These are phyloP conservation scores for Trametes sp. DNA, from an alignment of 1,284 basidiomycete species.

Conservation along the genomic window DNA sequence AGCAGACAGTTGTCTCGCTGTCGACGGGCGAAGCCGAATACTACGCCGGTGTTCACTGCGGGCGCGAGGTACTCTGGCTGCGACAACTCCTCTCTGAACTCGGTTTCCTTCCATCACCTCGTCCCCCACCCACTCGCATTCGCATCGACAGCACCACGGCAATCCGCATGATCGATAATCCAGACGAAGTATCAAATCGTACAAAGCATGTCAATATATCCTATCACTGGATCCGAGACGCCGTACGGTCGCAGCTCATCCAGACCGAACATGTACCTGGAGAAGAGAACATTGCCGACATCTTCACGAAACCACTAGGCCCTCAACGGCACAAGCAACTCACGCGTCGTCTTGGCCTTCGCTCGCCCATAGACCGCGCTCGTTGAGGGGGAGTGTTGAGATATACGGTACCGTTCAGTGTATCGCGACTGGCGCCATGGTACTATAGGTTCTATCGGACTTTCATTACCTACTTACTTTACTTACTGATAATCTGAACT, in stretches of 20 bases:
- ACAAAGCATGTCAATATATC: constrained; percentile 15
- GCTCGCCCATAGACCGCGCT: background rate
- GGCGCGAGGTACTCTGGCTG: constrained; percentile 9
- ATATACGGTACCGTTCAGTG: background rate
- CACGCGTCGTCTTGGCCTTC: constrained; percentile 1
- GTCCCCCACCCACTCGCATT: constrained; percentile 31
- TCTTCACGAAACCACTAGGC: constrained; percentile 9
- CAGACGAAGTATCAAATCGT: constrained; percentile 7
- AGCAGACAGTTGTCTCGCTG: constrained; percentile 44
- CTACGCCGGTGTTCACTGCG: constrained; percentile 14
- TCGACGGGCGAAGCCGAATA: constrained; percentile 37
- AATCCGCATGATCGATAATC: constrained; percentile 8
- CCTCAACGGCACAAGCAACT: constrained; percentile 2
- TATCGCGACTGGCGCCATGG: background rate
- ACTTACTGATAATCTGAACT: background rate
- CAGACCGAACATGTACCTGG: constrained; percentile 1
- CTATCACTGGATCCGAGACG: constrained; percentile 18
- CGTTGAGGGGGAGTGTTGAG: constrained; percentile 21
- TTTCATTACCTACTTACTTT: constrained; percentile 1
- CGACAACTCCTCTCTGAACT: constrained; percentile 40
- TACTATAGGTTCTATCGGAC: constrained; percentile 1
- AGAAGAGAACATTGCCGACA: constrained; percentile 11
- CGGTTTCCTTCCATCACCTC: constrained; percentile 37
- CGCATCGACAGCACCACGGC: constrained; percentile 15
- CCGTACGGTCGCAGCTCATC: background rate